Conservation (phyloP, 1,284 basidiomycete genomes). For the Somion occarium region DNA sequence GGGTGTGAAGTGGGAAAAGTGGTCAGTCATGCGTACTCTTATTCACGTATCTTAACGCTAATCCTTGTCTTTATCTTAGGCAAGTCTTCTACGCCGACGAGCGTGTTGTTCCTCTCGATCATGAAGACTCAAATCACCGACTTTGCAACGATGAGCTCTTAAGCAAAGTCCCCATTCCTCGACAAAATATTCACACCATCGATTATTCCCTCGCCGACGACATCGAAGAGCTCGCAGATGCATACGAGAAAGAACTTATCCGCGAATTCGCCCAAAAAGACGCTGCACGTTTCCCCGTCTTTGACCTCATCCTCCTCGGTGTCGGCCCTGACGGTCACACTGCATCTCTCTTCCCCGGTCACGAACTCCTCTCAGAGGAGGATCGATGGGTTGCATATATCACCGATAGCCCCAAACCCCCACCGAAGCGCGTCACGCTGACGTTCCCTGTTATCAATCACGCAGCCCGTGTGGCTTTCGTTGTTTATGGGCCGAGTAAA, state of each 20-base stretch:
- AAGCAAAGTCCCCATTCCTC: conserved; percentile 79
- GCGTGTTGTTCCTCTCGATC: conserved; percentile 89
- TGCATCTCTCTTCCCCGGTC: conserved; percentile 91
- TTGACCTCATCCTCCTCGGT: conserved; percentile 92
- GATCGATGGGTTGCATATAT: conserved; percentile 95
- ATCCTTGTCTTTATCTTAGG: conserved; percentile 44
- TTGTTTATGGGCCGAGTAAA: conserved; percentile 83
- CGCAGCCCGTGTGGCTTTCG: conserved; percentile 83
- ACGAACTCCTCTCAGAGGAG: conserved; percentile 78
- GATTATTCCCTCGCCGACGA: conserved; percentile 69
- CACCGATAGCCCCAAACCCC: conserved; percentile 92
- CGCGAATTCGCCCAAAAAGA: conserved; percentile 87
- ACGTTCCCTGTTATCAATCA: conserved; percentile 94
- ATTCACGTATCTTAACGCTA: conserved; percentile 7
- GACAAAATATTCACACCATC: conserved; percentile 81
- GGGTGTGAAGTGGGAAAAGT: conserved; percentile 91
- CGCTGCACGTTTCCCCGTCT: conserved; percentile 89
- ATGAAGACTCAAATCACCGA: conserved; percentile 88
- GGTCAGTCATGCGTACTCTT: conserved; percentile 46
- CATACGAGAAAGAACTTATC: conserved; percentile 93
- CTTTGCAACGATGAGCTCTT: conserved; percentile 79
- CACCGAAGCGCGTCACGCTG: conserved; percentile 85
- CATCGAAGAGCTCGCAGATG: conserved; percentile 86
- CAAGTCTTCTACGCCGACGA: conserved; percentile 98
- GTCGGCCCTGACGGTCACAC: conserved; percentile 97